Evolutionary conservation across 371 early-diverging fungal species (phyloP), one percentile per base, ranked within the genome.

Genomic region (Apophysomyces variabilis): DNA sequence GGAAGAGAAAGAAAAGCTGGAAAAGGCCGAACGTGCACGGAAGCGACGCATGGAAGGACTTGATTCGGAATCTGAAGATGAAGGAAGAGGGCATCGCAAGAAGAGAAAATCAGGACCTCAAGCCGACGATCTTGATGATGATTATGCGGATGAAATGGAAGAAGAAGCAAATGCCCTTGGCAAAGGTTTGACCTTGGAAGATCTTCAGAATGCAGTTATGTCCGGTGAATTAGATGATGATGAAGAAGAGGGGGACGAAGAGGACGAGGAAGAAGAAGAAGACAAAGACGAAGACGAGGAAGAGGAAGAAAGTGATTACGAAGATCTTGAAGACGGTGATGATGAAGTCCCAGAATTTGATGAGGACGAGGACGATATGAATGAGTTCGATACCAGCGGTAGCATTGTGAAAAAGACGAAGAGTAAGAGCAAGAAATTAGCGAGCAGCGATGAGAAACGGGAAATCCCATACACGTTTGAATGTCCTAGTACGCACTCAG

Each of bases 41-140:
- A 81, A 89, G 76, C 85, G 92, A 56, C 92, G 97, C 65, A 95
- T 97, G 97, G 84, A 91, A 65, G 96, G 95, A 7, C 72, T 91
- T 58, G 79, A 87, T 18, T 87, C 89, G 3, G 92, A 87, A 16
- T 83, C 86, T 35, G 90, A 91, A 60, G 77, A 80, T n/a, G 89
- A 89, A n/a, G 83, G 72, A 18, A 80, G 75, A 16, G 78, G 70
- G 61, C 69, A 64, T 38, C 61, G 69, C 21, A 79, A 82, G 70
- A 79, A 80, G 61, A 74, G 75, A 66, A 78, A 75, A 18, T 44
- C 54, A 62, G 65, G 67, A 50, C 87, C 94, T 11, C 89, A 90
- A 59, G 96, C 85, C 0, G 97, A 96, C 71, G 96, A 96, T 69
- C 75, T 95, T 46, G 93, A 90, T 32, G 94, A 92, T 57, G 93